phyloP scores from a whole-genome alignment of 1,139 yeast genomes.

The Komagataea norvegica region DNA sequence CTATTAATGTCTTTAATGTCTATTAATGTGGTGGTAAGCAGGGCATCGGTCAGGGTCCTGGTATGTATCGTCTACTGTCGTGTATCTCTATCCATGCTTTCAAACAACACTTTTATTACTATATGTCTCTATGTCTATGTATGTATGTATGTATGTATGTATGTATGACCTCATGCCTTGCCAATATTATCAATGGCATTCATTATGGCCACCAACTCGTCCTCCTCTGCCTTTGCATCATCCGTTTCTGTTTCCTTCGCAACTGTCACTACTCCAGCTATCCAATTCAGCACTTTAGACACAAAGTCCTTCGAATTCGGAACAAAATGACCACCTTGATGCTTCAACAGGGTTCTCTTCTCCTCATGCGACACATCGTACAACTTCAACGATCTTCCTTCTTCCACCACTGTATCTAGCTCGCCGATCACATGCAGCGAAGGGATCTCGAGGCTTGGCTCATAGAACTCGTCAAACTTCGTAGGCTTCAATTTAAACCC shows the following conservation, averaged over 20 bases:
- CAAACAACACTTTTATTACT: no score
- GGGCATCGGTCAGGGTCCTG: no score
- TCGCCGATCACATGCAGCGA: constrained; percentile 81
- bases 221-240: constrained; percentile 14
- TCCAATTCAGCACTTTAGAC: constrained; percentile 55
- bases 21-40: no score
- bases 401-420: constrained; percentile 84
- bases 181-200: constrained; percentile 41
- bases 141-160: no score
- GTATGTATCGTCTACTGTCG: no score
- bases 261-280: no score
- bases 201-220: constrained; percentile 31
- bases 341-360: constrained; percentile 49
- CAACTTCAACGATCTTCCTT: constrained; percentile 56
- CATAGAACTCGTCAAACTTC: constrained; percentile 45
- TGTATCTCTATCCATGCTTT: no score
- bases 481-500: constrained; percentile 66
- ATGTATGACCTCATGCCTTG: constrained; percentile 14
- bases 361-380: constrained; percentile 47
- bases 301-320: constrained; percentile 66
- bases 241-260: constrained; percentile 10
- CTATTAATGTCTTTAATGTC: no score
- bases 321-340: constrained; percentile 85
- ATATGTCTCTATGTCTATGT: no score
- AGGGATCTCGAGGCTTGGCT: constrained; percentile 45